Conservation (phyloP, 1,284 basidiomycete species). For the Pseudozyma hubeiensis region DNA sequence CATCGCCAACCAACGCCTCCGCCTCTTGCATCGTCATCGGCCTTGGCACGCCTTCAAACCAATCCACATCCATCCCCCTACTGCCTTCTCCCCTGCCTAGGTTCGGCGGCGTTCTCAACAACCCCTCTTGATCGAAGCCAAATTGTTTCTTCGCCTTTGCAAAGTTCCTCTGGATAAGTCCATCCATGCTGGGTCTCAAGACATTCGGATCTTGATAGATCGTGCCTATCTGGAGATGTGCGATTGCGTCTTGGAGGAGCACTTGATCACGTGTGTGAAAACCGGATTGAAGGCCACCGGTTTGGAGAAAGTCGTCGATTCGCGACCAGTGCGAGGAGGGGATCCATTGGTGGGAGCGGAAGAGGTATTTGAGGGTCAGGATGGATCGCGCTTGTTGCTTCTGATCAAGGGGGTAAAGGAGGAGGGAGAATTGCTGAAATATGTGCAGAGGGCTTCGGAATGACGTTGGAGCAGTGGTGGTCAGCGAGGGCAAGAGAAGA, state of each 20-base stretch:
- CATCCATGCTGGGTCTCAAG: not conserved
- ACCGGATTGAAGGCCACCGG: constrained; percentile 5
- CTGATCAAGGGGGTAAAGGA: not conserved
- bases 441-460: constrained; percentile 2
- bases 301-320: constrained; percentile 12
- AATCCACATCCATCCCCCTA: not conserved
- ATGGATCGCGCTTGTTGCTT: constrained; percentile 6
- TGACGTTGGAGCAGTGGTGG: not conserved
- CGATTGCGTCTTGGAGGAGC: not conserved
- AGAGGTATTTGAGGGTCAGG: constrained; percentile 14
- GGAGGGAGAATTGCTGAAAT: constrained; percentile 7
- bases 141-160: not conserved
- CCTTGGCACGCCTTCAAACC: not conserved
- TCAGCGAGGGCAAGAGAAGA: not conserved
- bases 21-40: not conserved
- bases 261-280: not conserved
- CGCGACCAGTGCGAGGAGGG: not conserved
- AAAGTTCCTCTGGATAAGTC: not conserved
- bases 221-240: not conserved
- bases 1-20: not conserved
- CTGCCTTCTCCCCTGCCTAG: not conserved
- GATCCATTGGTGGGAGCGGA: not conserved
- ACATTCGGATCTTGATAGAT: not conserved
- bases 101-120: not conserved
- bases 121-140: not conserved